Percentiles rank a stretch among this genome's conserved stretches.
These are phyloP conservation scores for Peribolospora baueri DNA, from an alignment of 768 basidiomycete genomes.

Conservation along the genomic window DNA sequence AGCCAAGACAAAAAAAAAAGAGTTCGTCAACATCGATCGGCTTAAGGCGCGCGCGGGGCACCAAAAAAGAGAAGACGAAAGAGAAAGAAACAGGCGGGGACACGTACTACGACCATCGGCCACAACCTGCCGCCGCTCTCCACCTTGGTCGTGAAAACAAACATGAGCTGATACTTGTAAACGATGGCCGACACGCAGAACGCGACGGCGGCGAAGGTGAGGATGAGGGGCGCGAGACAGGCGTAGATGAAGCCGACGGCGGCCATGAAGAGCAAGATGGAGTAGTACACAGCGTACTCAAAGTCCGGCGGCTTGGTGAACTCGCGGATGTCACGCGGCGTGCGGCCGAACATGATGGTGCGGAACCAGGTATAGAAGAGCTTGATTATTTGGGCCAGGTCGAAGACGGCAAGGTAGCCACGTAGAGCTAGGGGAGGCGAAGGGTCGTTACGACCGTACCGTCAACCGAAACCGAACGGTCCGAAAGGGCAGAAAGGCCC, in stretches of 20 bases:
- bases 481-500: background rate
- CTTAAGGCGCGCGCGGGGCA: background rate
- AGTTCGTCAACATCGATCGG: background rate
- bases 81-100: background rate
- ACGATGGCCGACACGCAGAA: slow-evolving; percentile 27
- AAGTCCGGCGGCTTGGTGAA: slow-evolving; percentile 80
- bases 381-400: slow-evolving; percentile 84
- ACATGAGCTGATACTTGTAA: slow-evolving; percentile 85
- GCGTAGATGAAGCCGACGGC: slow-evolving; percentile 72
- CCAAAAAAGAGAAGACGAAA: background rate
- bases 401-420: slow-evolving; percentile 82
- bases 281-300: slow-evolving; percentile 33
- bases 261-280: slow-evolving; percentile 25
- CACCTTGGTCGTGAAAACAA: slow-evolving; percentile 63
- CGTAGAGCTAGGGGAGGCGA: slow-evolving; percentile 33
- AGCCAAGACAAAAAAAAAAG: background rate
- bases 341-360: slow-evolving; percentile 65
- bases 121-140: slow-evolving; percentile 53
- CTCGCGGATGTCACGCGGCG: slow-evolving; percentile 68
- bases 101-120: slow-evolving; percentile 28
- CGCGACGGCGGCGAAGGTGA: slow-evolving; percentile 62
- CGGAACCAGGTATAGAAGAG: slow-evolving; percentile 50
- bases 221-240: slow-evolving; percentile 75
- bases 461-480: slow-evolving; percentile 11
- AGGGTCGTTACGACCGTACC: background rate